Evolutionary conservation across 257 asterid species (phyloP), one percentile per base, ranked within the genome.

Genomic region (Solanum verrucosum): DNA sequence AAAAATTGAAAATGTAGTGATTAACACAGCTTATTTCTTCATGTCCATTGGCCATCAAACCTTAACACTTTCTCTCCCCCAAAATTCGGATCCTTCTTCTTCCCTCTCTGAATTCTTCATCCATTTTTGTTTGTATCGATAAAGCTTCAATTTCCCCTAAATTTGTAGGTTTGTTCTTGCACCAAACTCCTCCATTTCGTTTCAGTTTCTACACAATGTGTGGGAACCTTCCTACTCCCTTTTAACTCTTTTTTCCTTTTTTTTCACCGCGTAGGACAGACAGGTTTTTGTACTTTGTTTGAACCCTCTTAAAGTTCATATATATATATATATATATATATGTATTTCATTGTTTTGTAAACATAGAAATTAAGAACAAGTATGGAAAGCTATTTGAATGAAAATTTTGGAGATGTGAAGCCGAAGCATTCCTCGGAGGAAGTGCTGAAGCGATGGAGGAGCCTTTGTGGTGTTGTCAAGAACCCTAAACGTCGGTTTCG

Each of bases 401-500:
- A 86, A 34, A 86, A 86, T 72, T 86, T 42, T 21, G 88, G 88
- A 78, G 89, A n/a, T 15, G 89, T 87, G 78, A 67, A 82, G 82
- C 38, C 89, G 70, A 87, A 87, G 63, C 44, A 82, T 63, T 60
- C 87, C 23, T 81, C 89, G 29, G 87, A 38, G 37, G 89, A 87
- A 31, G 89, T 60, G 56, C 87, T 88, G 42, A 31, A 84, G 42
- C 63, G 85, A 74, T 88, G 90, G 90, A 88, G 90, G 75, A 60
- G 81, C 5, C 18, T 84, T 13, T 72, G 85, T 25, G 65, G 68
- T 60, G 49, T 88, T 27, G 88, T 88, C 6, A 84, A 49, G 85
- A 88, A 88, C 44, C 90, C 46, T 20, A 83, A 84, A 56, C 87
- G 90, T 7, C 79, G 90, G 63, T 88, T 88, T 40, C 90, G 90